A percentile compares a stretch with the other conserved stretches of the same genome.
phyloP scores from a whole-genome alignment of 805 yeast species.

The Saturnispora ahearnii region DNA sequence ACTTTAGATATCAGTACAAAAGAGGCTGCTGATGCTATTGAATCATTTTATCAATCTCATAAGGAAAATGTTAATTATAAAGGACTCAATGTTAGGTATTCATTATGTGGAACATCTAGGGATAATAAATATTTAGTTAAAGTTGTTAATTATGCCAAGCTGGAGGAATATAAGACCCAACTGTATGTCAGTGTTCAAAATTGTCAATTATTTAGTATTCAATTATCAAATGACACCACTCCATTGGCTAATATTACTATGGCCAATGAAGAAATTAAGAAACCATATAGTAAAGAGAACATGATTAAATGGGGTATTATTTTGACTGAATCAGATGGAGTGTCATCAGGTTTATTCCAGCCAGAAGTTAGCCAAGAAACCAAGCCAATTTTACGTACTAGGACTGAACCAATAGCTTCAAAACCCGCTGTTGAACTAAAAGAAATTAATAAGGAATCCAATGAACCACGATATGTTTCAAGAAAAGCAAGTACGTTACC shows the following conservation, averaged over 20 bases:
- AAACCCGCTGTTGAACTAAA: not conserved
- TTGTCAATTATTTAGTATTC: constrained; percentile 20
- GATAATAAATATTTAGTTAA: constrained; percentile 6
- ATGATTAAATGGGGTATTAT: constrained; percentile 21
- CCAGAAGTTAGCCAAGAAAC: not conserved
- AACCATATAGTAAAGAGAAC: constrained; percentile 14
- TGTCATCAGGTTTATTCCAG: not conserved
- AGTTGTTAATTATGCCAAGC: constrained; percentile 8
- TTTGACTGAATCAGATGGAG: constrained; percentile 12
- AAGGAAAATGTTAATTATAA: constrained; percentile 12
- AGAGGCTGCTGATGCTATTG: constrained; percentile 17
- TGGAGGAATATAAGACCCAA: constrained; percentile 14
- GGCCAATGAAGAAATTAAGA: constrained; percentile 10
- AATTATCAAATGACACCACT: constrained; percentile 10
- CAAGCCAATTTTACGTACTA: not conserved
- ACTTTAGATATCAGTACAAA: constrained; percentile 13
- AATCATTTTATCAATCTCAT: constrained; percentile 16
- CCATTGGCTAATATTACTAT: constrained; percentile 17
- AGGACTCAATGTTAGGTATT: constrained; percentile 14
- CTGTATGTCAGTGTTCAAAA: constrained; percentile 12
- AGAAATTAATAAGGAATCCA: not conserved
- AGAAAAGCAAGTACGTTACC: constrained; percentile 16
- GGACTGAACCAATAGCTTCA: not conserved
- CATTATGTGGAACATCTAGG: constrained; percentile 5
- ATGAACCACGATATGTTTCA: constrained; percentile 14